Percentiles rank a stretch among this genome's conserved stretches.
Conservation (phyloP, 495 filamentous ascomycete species). For the Alectoria sarmentosa region DNA sequence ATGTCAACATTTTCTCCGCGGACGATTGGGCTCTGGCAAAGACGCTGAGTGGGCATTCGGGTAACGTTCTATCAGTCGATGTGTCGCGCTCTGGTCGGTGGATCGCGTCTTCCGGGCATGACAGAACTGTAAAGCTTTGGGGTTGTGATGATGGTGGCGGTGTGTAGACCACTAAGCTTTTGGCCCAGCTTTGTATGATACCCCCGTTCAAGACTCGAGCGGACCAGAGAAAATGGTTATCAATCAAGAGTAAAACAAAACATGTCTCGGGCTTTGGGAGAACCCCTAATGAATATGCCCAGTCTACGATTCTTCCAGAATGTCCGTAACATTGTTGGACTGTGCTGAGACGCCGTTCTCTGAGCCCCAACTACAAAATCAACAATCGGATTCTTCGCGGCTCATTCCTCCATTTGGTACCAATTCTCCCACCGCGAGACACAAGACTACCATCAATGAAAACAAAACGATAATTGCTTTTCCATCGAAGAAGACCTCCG, state of each 20-base stretch:
- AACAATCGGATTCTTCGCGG: neutral
- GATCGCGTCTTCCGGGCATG: conserved; percentile 89
- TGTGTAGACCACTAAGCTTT: conserved; percentile 4
- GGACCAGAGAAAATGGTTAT: neutral
- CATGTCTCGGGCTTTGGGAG: neutral
- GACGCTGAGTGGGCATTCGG: conserved; percentile 80
- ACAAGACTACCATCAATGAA: neutral
- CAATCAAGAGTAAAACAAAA: neutral
- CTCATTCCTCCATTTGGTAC: neutral
- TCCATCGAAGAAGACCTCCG: neutral
- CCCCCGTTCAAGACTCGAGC: neutral
- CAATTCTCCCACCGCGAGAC: neutral
- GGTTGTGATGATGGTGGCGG: conserved; percentile 66
- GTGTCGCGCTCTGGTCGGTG: conserved; percentile 76
- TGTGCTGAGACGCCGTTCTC: neutral
- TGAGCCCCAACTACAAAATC: neutral
- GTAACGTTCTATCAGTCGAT: conserved; percentile 85
- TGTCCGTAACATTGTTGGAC: neutral
- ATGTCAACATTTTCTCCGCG: conserved; percentile 89
- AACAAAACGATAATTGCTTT: neutral
- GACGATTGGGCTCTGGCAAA: conserved; percentile 94
- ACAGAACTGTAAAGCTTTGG: conserved; percentile 95
- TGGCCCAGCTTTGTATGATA: neutral
- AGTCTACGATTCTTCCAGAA: neutral
- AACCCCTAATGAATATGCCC: neutral